Percentiles rank a stretch among this genome's conserved stretches.
phyloP scores from a whole-genome alignment of 2,329 filamentous ascomycete genomes.

The Fusarium duplospermum region DNA sequence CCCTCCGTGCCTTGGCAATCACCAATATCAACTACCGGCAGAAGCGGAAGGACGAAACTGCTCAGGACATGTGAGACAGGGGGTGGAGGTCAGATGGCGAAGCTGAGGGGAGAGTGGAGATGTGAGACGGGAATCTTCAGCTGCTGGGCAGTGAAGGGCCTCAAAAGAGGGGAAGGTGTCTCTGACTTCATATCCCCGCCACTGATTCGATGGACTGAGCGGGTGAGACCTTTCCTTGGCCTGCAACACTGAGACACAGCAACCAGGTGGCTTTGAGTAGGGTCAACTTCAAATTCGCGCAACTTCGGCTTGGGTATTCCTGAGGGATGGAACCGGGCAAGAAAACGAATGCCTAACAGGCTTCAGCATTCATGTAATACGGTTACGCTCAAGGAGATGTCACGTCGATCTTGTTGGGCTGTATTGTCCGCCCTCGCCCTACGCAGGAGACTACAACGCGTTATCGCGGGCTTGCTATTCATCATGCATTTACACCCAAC shows the following conservation, averaged over 20 bases:
- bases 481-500: neutral
- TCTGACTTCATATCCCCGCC: neutral
- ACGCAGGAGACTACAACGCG: neutral
- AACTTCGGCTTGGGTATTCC: neutral
- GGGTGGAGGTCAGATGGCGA: neutral
- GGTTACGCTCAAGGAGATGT: neutral
- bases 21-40: neutral
- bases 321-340: neutral
- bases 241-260: neutral
- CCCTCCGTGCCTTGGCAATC: neutral
- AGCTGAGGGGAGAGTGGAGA: neutral
- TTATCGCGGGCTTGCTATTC: neutral
- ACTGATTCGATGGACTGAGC: neutral
- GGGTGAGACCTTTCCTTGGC: neutral
- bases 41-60: neutral
- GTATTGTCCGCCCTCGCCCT: neutral
- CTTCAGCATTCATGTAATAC: neutral
- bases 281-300: neutral
- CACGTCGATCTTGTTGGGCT: neutral
- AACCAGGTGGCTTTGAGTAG: neutral
- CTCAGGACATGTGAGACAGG: neutral
- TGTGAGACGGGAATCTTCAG: neutral
- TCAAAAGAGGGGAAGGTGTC: neutral
- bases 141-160: neutral
- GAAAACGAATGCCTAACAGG: neutral